Conservation (phyloP, 441 rosid genomes). For the Brassica hybrid region DNA sequence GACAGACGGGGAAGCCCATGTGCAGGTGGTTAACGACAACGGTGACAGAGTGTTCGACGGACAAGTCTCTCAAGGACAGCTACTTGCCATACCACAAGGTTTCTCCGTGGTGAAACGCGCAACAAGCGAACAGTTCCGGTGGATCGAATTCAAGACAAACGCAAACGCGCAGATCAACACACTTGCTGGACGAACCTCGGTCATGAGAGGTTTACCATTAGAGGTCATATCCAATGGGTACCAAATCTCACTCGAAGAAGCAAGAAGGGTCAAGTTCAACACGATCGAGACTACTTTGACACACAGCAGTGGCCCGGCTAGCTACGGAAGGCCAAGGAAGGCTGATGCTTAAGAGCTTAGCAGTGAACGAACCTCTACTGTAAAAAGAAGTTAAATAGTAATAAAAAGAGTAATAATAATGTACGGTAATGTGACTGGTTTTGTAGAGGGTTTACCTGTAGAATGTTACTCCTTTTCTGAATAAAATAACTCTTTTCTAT, state of each 20-base stretch:
- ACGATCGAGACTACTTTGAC: conserved; percentile 52
- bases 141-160: conserved; percentile 73
- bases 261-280: conserved; percentile 56
- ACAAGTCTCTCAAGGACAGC: conserved; percentile 55
- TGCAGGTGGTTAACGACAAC: conserved; percentile 65
- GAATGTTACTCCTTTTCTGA: conserved; percentile 29
- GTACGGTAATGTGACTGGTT: conserved; percentile 33
- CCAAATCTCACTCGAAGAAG: conserved; percentile 63
- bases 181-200: conserved; percentile 64
- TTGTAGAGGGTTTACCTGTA: conserved; percentile 42
- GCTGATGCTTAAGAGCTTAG: conserved; percentile 21
- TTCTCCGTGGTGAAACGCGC: conserved; percentile 61
- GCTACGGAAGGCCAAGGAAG: conserved; percentile 31
- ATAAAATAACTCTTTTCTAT: conserved; percentile 5
- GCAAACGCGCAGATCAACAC: conserved; percentile 57
- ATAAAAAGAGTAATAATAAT: conserved; percentile 18
- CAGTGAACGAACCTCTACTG: conserved; percentile 11
- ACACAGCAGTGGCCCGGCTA: conserved; percentile 35
- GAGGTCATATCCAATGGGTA: conserved; percentile 61
- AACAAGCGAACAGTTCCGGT: conserved; percentile 54
- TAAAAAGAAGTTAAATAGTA: conserved; percentile 19
- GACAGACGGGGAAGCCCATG: conserved; percentile 54
- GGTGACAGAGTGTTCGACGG: conserved; percentile 69
- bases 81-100: conserved; percentile 68
- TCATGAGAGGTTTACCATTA: conserved; percentile 57